phyloP scores from a whole-genome alignment of 768 basidiomycete genomes.

The Terana coerulea region DNA sequence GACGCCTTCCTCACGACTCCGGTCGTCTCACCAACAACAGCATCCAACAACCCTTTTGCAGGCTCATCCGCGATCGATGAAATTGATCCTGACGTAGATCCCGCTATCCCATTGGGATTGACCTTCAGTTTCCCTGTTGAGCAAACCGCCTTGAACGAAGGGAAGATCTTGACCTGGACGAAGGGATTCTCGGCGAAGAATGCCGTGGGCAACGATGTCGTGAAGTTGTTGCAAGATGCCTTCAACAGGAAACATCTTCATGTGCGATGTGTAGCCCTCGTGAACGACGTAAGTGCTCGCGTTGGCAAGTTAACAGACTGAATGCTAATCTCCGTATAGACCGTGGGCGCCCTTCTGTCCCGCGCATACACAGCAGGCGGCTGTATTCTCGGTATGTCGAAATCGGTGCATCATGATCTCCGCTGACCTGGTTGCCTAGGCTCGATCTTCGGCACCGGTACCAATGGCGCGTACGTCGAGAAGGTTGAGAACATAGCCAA shows the following conservation, averaged over 20 bases:
- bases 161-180: constrained; percentile 91
- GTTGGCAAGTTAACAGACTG: too few relatives aligned
- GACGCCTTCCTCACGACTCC: constrained; percentile 85
- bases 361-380: constrained; percentile 92
- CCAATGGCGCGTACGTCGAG: constrained; percentile 97
- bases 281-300: constrained; percentile 75
- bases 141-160: constrained; percentile 88
- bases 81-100: constrained; percentile 32
- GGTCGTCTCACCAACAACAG: constrained; percentile 16
- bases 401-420: neutral
- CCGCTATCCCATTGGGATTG: constrained; percentile 67
- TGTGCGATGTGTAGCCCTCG: constrained; percentile 87
- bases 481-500: constrained; percentile 82
- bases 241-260: constrained; percentile 91
- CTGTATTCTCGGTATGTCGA: constrained; percentile 58
- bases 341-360: constrained; percentile 91
- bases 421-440: constrained; percentile 24
- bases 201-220: constrained; percentile 85
- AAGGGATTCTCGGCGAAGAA: constrained; percentile 95
- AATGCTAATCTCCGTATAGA: too few relatives aligned
- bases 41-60: constrained; percentile 18
- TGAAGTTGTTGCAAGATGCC: constrained; percentile 85
- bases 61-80: constrained; percentile 16
- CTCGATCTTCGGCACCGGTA: constrained; percentile 96
- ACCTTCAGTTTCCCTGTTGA: constrained; percentile 99